A percentile compares a stretch with the other conserved stretches of the same genome.
Evolutionary conservation across 768 basidiomycete species (phyloP).

Genomic region (Hygrocybe punicea): DNA sequence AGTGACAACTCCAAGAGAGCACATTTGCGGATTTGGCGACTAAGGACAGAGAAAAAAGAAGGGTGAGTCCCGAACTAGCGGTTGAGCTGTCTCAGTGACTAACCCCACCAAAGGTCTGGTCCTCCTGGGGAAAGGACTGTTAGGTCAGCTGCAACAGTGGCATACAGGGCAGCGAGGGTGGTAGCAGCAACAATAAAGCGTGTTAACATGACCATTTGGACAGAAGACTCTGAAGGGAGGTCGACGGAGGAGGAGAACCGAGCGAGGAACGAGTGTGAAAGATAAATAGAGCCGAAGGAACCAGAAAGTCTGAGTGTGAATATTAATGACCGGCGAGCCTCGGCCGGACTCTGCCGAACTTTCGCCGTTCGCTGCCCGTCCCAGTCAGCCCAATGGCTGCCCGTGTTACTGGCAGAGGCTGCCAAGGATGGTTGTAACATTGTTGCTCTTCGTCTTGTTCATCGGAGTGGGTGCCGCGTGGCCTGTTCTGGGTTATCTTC

Average conservation of each 20-base stretch:
- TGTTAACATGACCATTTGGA: neutral
- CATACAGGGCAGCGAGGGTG: conserved; percentile 37
- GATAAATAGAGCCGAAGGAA: too few relatives aligned
- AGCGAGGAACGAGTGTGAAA: neutral
- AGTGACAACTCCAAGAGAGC: conserved; percentile 56
- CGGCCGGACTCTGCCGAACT: too few relatives aligned
- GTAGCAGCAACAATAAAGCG: conserved; percentile 20
- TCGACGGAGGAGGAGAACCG: neutral
- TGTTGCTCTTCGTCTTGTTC: too few relatives aligned
- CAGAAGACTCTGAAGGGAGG: neutral
- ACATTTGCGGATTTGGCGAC: conserved; percentile 57
- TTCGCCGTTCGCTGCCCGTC: too few relatives aligned
- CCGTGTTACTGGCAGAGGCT: too few relatives aligned
- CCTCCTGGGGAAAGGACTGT: conserved; percentile 45
- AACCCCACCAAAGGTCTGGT: conserved; percentile 58
- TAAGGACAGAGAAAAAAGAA: conserved; percentile 22
- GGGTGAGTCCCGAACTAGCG: neutral
- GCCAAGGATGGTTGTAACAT: too few relatives aligned
- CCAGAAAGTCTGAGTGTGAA: too few relatives aligned
- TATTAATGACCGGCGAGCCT: too few relatives aligned
- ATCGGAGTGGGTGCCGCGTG: too few relatives aligned
- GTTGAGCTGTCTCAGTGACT: conserved; percentile 25
- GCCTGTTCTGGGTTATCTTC: too few relatives aligned
- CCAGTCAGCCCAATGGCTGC: too few relatives aligned
- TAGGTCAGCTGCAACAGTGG: conserved; percentile 37